Base-by-base conservation (phyloP, 345 rosid species). In the Cardiospermum halicacabum region DNA sequence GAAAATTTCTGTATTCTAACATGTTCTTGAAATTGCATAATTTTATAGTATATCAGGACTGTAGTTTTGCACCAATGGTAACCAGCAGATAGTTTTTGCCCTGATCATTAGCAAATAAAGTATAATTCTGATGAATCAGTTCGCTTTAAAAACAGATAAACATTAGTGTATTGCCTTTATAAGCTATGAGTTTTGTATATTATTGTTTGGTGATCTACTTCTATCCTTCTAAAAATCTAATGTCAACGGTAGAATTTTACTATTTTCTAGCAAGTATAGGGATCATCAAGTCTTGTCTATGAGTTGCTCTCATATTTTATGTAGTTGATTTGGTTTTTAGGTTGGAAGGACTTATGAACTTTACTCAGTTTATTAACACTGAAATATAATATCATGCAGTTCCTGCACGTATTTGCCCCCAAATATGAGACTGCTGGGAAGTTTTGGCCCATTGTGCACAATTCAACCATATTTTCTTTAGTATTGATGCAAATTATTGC, bases 401-500 rank as follows among this genome's bases (percentile, higher is more conserved):
- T 90, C 76, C 61, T 88, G 53, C 86, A 90, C 64, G 99, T 94
- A 11, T 94, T 90, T 72, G 85, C 66, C 11, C 92, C 97, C 5
- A 86, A 75, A 82, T 86, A 87, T 42, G 99, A 94, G 68, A 88
- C 96, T 1, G 97, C 84, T 0, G 99, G 99, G 66, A 86, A 84
- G 73, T 90, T 90, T 79, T 90, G 99, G 99, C 99, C 99, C 6
- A 90, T 84, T 50, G 89, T 85, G 64, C 99, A 93, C 82, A 85
- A 90, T 65, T 84, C 92, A 0, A 84, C 81, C 90, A 82, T 90
- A 75, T 93, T 93, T 74, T 90, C 97, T 56, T 80, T 88, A 51
- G 77, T 93, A 49, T 89, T 94, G 30, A 94, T 94, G 96, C 99
- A 94, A 34, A 87, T 82, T 34, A 90, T 94, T 51, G 97, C 97